These are phyloP conservation scores for Solanum rostratum DNA, from an alignment of 257 asterid genomes.

Conservation along the genomic window DNA sequence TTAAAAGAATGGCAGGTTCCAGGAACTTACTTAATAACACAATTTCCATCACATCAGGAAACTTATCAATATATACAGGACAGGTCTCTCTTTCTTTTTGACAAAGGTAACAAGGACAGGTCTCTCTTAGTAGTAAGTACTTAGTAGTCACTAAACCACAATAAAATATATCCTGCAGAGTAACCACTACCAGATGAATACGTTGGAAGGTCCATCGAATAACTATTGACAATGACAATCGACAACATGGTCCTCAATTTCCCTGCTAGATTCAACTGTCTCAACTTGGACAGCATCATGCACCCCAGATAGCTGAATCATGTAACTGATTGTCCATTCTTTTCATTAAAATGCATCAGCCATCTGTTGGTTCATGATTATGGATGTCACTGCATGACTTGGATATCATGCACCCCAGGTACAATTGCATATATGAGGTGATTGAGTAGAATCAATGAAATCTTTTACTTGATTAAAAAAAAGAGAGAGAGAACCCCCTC, in stretches of 20 bases:
- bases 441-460: not conserved
- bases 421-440: not conserved
- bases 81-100: not conserved
- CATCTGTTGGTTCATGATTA: not conserved
- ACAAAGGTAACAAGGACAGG: too few relatives aligned
- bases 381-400: not conserved
- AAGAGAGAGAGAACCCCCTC: not conserved
- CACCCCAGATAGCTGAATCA: not conserved
- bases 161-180: not conserved
- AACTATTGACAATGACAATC: not conserved
- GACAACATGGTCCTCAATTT: not conserved
- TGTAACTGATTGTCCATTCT: not conserved
- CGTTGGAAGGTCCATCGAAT: not conserved
- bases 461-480: not conserved
- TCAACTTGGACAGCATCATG: not conserved
- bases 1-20: not conserved
- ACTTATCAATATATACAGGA: not conserved
- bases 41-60: not conserved
- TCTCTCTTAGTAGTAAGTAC: not conserved
- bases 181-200: not conserved
- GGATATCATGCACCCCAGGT: not conserved
- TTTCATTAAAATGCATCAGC: not conserved
- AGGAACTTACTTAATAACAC: not conserved
- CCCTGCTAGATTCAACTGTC: not conserved
- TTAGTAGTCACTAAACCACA: not conserved